Evolutionary conservation across 202 grass and related monocot genomes (phyloP).

Genomic region (Brachypodium distachyon): DNA sequence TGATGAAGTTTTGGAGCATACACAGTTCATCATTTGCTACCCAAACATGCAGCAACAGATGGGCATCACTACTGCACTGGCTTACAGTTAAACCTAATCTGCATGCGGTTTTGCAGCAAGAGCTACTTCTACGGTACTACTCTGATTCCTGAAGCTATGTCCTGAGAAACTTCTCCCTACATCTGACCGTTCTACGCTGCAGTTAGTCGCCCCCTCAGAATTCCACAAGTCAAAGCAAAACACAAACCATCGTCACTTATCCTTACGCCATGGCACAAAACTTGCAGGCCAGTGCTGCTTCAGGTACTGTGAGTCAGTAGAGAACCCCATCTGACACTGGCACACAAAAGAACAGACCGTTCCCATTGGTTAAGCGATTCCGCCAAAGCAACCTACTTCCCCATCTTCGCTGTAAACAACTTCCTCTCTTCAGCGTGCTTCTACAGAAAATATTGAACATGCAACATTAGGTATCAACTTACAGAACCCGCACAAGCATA

Average conservation of each 20-base stretch:
- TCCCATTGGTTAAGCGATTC: not conserved
- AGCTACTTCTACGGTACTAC: not conserved
- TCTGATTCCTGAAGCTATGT: not conserved
- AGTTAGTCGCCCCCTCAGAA: not conserved
- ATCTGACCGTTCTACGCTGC: slow-evolving; percentile 11
- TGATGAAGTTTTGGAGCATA: not conserved
- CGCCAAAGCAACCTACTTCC: slow-evolving; percentile 9
- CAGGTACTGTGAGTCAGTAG: not conserved
- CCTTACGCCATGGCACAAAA: not conserved
- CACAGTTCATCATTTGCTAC: slow-evolving; percentile 11
- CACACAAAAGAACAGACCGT: not conserved
- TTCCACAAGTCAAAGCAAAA: not conserved
- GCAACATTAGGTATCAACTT: not conserved
- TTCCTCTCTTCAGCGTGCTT: slow-evolving; percentile 27
- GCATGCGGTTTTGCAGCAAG: not conserved
- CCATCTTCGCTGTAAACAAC: slow-evolving; percentile 16
- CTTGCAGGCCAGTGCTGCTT: not conserved
- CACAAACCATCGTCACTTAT: not conserved
- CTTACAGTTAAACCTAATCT: not conserved
- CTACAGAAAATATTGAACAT: slow-evolving; percentile 25
- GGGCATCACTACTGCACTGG: not conserved
- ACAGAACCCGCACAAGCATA: not conserved
- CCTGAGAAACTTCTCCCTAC: not conserved
- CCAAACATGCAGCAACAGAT: not conserved
- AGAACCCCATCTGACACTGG: slow-evolving; percentile 8